A percentile compares a stretch with the other conserved stretches of the same genome.
phyloP scores from a whole-genome alignment of 495 filamentous ascomycete genomes.

The Penicillium samsonianum region DNA sequence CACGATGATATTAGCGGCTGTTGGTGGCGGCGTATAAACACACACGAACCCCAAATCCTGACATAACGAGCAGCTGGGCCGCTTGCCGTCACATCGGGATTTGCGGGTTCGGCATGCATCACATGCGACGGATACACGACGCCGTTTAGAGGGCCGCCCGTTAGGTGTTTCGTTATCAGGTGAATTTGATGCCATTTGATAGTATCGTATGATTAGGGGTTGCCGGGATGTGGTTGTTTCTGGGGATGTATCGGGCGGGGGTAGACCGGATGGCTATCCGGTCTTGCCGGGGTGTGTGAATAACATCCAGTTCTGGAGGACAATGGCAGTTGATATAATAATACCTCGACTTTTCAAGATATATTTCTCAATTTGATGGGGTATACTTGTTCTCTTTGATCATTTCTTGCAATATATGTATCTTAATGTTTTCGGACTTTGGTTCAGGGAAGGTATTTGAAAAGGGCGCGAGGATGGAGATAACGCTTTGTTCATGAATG shows the following conservation, averaged over 20 bases:
- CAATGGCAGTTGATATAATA: too few relatives aligned
- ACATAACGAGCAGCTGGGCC: slow-evolving; percentile 49
- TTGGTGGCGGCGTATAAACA: slow-evolving; percentile 42
- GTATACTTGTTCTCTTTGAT: neutral
- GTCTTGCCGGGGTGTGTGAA: neutral
- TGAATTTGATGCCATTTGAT: slow-evolving; percentile 12
- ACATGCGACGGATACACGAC: slow-evolving; percentile 44
- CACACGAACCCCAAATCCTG: slow-evolving; percentile 47
- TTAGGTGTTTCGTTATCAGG: neutral
- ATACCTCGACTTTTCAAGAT: neutral
- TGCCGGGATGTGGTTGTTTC: neutral
- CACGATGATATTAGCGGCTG: slow-evolving; percentile 45
- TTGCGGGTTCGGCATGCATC: slow-evolving; percentile 48
- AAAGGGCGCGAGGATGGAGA: neutral
- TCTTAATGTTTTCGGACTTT: neutral
- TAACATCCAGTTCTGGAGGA: neutral
- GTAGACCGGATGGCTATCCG: neutral
- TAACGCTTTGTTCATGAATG: neutral
- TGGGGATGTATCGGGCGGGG: slow-evolving; percentile 2
- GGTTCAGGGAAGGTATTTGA: neutral
- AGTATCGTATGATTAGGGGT: neutral
- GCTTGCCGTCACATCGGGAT: slow-evolving; percentile 50
- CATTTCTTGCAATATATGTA: neutral
- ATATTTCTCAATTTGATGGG: neutral
- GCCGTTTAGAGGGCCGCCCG: slow-evolving; percentile 30